A percentile compares a stretch with the other conserved stretches of the same genome.
Evolutionary conservation across 1,284 basidiomycete genomes (phyloP).

Genomic region (Mycena sp.): DNA sequence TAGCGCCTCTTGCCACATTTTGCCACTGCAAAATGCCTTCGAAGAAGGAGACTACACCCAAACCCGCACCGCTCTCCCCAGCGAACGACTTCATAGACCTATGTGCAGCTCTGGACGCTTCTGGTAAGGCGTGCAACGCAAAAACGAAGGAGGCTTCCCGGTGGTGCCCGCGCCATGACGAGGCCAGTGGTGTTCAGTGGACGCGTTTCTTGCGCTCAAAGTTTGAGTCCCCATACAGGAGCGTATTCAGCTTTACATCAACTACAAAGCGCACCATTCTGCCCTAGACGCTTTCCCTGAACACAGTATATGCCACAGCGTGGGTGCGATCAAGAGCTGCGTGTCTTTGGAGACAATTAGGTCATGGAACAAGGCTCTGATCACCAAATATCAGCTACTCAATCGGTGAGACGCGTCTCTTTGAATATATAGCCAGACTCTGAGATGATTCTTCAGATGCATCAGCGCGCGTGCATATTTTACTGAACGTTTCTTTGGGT

Average conservation of each 20-base stretch:
- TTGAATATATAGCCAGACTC: background rate
- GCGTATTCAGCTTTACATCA: slow-evolving; percentile 44
- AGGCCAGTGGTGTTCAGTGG: slow-evolving; percentile 30
- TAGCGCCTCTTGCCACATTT: background rate
- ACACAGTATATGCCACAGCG: slow-evolving; percentile 34
- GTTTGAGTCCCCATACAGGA: slow-evolving; percentile 33
- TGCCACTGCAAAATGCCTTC: background rate
- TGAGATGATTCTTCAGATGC: slow-evolving; percentile 36
- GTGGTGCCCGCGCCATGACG: slow-evolving; percentile 43
- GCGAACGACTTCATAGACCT: slow-evolving; percentile 9
- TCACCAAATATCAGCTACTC: slow-evolving; percentile 42
- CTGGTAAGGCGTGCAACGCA: slow-evolving; percentile 29
- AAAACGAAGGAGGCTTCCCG: slow-evolving; percentile 23
- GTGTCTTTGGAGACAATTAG: slow-evolving; percentile 38
- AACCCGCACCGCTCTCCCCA: background rate
- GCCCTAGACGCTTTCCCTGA: slow-evolving; percentile 40
- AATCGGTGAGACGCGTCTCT: slow-evolving; percentile 35
- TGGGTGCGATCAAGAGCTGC: slow-evolving; percentile 36
- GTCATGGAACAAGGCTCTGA: slow-evolving; percentile 41
- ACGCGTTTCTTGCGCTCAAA: slow-evolving; percentile 1
- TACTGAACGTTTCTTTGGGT: slow-evolving; percentile 49
- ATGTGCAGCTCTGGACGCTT: slow-evolving; percentile 22
- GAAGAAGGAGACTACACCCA: background rate
- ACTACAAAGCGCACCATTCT: slow-evolving; percentile 44
- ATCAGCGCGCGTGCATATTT: slow-evolving; percentile 47